Base-by-base conservation (phyloP, 176 grass and related monocot species). In the Oryza glumipatula region DNA sequence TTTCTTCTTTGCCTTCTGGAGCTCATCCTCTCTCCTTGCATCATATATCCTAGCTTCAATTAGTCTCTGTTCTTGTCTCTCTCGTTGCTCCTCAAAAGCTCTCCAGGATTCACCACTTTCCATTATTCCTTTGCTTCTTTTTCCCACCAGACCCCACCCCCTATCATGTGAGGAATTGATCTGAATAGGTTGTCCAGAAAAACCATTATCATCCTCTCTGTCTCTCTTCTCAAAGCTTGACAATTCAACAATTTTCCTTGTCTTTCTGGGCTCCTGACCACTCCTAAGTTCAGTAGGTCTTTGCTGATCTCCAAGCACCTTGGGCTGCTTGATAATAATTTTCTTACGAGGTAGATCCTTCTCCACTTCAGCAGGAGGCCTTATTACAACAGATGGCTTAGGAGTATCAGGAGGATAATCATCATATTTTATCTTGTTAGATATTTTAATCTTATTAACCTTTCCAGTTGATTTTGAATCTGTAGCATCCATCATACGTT, bases 281-380 rank as follows among this genome's bases (percentile, higher is more conserved):
- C 70, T 87, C 82, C 85, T 82, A 80, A 41, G 67, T 60, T 91
- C 86, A 75, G 54, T 65, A 67, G 35, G 22, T 63, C 65, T 83
- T 84, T 88, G 89, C 48, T 82, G 77, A 19, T 83, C 78, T 74
- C 78, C 63, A 84, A 74, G 48, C 44, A 84, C 87, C 69, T 95
- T 91, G 60, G 96, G 96, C 77, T 98, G 96, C 89, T 95, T 98
- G 81, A 95, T 88, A 72, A 90, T 95, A 48, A 98, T 93, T 86
- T 94, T 98, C 86, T 94, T 98, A 44, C 83, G 88, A 58, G 89
- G 83, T 74, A 68, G 78, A 60, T 88, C 86, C 44, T 92, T 93
- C 36, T 91, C 85, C 36, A 77, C 74, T 82, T 95, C 93, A 86
- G 83, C 89, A 87, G 91, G 91, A 74, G 89, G 93, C 4, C 92